Percentiles rank a stretch among this genome's conserved stretches.
phyloP scores from a whole-genome alignment of 2,329 filamentous ascomycete species.

The Leptographium wingfieldii region DNA sequence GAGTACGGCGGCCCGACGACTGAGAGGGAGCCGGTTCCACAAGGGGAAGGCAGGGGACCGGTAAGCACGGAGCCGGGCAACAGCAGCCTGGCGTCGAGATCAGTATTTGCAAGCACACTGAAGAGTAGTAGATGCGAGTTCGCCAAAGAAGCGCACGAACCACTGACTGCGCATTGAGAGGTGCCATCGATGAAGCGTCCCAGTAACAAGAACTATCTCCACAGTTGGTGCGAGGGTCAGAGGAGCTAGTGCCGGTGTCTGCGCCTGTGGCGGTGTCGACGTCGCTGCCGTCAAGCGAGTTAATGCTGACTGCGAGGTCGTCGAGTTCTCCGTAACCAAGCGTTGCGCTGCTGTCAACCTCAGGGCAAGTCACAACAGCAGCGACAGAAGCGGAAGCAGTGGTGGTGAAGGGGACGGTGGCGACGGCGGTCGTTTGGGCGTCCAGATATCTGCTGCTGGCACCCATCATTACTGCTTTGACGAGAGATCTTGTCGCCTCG shows the following conservation, averaged over 20 bases:
- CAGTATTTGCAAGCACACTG: background rate
- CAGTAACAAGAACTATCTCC: slow-evolving; percentile 38
- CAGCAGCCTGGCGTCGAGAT: slow-evolving; percentile 31
- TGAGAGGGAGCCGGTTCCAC: slow-evolving; percentile 49
- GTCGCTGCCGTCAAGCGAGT: slow-evolving; percentile 9
- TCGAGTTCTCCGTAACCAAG: slow-evolving; percentile 1
- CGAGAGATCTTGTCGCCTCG: too few relatives aligned
- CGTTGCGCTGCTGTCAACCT: too few relatives aligned
- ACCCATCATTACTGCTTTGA: background rate
- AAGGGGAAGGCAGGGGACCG: slow-evolving; percentile 46
- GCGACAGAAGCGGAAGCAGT: too few relatives aligned
- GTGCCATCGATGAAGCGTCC: slow-evolving; percentile 44
- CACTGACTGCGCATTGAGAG: slow-evolving; percentile 39
- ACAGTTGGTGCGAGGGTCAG: too few relatives aligned
- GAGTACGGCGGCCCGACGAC: slow-evolving; percentile 71
- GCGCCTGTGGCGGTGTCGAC: background rate
- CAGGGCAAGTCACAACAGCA: too few relatives aligned
- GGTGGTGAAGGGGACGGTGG: background rate
- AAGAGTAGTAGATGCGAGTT: background rate
- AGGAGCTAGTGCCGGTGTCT: too few relatives aligned
- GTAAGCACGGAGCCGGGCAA: slow-evolving; percentile 49
- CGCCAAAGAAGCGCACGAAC: slow-evolving; percentile 26
- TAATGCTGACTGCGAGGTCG: slow-evolving; percentile 4
- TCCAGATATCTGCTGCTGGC: background rate
- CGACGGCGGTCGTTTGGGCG: background rate